phyloP scores from a whole-genome alignment of 768 basidiomycete genomes.

The Epithele typhae region DNA sequence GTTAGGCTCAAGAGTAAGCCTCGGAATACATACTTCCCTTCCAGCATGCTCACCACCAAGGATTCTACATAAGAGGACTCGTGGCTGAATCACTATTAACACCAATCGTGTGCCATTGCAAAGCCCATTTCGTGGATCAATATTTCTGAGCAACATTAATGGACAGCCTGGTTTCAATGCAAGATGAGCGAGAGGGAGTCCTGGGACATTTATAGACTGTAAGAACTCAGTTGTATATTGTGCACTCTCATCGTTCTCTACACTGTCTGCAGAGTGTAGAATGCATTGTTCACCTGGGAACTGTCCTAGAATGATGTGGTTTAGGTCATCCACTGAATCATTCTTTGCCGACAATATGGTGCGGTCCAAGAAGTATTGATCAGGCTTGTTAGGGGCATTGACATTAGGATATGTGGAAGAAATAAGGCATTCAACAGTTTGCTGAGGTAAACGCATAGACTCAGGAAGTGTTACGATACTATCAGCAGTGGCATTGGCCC shows the following conservation, averaged over 20 bases:
- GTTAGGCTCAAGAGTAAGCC: constrained; percentile 26
- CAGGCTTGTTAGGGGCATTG: constrained; percentile 25
- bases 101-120: constrained; percentile 35
- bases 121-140: constrained; percentile 29
- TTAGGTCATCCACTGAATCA: constrained; percentile 24
- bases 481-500: neutral
- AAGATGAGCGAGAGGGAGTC: constrained; percentile 31
- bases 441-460: neutral
- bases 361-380: constrained; percentile 30
- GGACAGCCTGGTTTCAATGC: constrained; percentile 21
- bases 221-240: constrained; percentile 16
- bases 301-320: constrained; percentile 14
- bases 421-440: constrained; percentile 1
- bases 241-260: neutral
- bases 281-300: constrained; percentile 18
- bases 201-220: constrained; percentile 30
- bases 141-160: constrained; percentile 41
- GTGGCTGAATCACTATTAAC: constrained; percentile 22
- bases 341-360: constrained; percentile 21
- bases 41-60: constrained; percentile 35
- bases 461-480: constrained; percentile 1
- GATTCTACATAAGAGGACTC: constrained; percentile 32
- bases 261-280: constrained; percentile 20
- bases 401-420: constrained; percentile 6
- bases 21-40: constrained; percentile 27